Conservation (phyloP, 2,329 filamentous ascomycete genomes). For the Rutstroemia sp. region DNA sequence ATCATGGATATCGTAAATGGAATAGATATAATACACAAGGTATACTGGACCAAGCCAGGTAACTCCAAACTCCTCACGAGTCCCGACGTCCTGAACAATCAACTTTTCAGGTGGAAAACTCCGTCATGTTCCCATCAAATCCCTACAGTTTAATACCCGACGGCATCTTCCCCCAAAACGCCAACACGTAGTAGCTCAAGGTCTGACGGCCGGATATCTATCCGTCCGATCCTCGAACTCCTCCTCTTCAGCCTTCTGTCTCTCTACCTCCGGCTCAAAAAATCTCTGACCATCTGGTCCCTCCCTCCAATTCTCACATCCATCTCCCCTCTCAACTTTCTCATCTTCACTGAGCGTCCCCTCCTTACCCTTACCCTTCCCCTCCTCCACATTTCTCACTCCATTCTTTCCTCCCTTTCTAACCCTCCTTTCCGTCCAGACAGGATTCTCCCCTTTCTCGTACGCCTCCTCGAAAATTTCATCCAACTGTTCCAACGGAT, state of each 20-base stretch:
- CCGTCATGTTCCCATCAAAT: no score
- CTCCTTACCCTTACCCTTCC: neutral
- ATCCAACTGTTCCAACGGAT: constrained; percentile 5
- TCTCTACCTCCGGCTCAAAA: neutral
- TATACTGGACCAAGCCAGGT: no score
- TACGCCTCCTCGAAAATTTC: constrained; percentile 7
- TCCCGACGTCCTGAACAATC: no score
- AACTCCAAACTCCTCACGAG: no score
- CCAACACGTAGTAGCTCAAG: neutral
- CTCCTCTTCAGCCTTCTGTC: neutral
- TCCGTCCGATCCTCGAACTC: neutral
- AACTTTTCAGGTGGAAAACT: no score
- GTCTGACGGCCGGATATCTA: neutral
- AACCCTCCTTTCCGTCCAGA: constrained; percentile 4
- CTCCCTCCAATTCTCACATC: neutral
- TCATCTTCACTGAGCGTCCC: neutral
- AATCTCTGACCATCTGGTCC: neutral
- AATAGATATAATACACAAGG: no score
- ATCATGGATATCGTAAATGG: no score
- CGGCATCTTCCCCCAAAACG: no score
- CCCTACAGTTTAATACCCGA: no score
- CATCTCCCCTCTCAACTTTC: neutral
- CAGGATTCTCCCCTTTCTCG: constrained; percentile 5
- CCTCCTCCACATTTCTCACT: neutral
- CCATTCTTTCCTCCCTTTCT: constrained; percentile 1